A percentile compares a stretch with the other conserved stretches of the same genome.
These are phyloP conservation scores for Musa beccarii DNA, from an alignment of 176 grass and related monocot genomes.

Conservation along the genomic window DNA sequence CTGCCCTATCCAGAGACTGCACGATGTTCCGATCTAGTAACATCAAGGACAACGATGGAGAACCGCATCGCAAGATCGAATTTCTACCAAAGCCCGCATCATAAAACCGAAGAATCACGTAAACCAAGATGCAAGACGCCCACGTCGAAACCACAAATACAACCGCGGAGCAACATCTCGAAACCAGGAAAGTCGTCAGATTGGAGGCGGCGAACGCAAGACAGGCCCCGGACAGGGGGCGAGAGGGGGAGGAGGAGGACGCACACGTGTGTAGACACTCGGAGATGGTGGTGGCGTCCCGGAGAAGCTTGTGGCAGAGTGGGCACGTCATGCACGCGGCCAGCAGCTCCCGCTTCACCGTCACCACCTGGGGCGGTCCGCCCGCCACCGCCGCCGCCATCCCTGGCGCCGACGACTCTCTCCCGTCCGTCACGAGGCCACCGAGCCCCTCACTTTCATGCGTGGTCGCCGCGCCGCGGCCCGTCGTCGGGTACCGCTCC, in stretches of 20 bases:
- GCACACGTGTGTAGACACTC: slow-evolving; percentile 90
- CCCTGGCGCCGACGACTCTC: neutral
- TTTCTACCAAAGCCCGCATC: neutral
- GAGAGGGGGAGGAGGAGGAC: slow-evolving; percentile 16
- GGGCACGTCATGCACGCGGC: slow-evolving; percentile 61
- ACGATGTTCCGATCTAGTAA: neutral
- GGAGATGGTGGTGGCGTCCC: slow-evolving; percentile 71
- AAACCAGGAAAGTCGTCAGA: neutral
- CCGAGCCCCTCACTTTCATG: neutral
- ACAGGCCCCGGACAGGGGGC: neutral
- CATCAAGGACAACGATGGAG: neutral
- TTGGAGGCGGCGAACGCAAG: neutral
- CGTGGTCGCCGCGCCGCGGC: neutral
- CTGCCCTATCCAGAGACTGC: neutral
- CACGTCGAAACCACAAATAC: neutral
- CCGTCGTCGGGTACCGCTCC: neutral
- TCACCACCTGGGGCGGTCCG: slow-evolving; percentile 22
- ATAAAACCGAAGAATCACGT: slow-evolving; percentile 6
- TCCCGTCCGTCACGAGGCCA: slow-evolving; percentile 1
- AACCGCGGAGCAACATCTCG: neutral
- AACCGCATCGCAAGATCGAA: neutral
- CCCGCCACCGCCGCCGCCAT: slow-evolving; percentile 14
- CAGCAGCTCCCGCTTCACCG: slow-evolving; percentile 43
- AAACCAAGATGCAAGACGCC: neutral
- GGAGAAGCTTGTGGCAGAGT: slow-evolving; percentile 57